Base-by-base conservation (phyloP, 2,329 filamentous ascomycete genomes). In the Cadophora sp. region DNA sequence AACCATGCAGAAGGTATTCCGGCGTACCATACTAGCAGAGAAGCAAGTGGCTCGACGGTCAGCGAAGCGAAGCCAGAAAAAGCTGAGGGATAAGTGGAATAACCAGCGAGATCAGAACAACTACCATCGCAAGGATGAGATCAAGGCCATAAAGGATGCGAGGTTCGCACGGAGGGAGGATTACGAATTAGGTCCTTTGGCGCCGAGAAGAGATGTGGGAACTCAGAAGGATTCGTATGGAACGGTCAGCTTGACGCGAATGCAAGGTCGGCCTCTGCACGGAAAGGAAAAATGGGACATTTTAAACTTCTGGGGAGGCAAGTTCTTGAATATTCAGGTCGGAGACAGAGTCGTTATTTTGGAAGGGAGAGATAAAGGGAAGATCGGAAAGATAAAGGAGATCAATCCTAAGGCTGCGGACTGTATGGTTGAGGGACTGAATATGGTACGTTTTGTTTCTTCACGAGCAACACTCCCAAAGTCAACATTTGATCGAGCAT, bases 311-410 rank as follows among this genome's bases (percentile, higher is more conserved):
- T 67, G 71, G 51, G 80, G 72, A 67, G 80, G 71, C 67, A 82
- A 82, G 73, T 85, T 85, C 78, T 83, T 92, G 69, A 91, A 89
- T 72, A 82, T 94, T 68, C 86, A 84, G 27, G 77, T 81, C 4
- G 89, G 90, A 7, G 96, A 98, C 80, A 87, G 96, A 68, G 94
- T 97, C 37, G 92, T 95, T 64, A 82, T 98, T 68, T 81, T 93
- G 64, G 88, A 91, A 69, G 94, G 95, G 9, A 86, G 85, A 43
- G 92, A 96, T 76, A 91, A 90, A 82, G 94, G 94, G 75, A 92
- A 91, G 82, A 96, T 99, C 80, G 92, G 92, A 62, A 82, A 82
- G n/a, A 87, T 98, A 55, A 79, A 78, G 68, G 79, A 82, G 1
- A 82, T 97, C 56, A 81, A 88, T 72, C 70, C 76, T 4, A 79